Percentiles rank a stretch among this genome's conserved stretches.
Conservation (phyloP, 192 early-diverging fungal species). For the Powellomyces hirtus region DNA sequence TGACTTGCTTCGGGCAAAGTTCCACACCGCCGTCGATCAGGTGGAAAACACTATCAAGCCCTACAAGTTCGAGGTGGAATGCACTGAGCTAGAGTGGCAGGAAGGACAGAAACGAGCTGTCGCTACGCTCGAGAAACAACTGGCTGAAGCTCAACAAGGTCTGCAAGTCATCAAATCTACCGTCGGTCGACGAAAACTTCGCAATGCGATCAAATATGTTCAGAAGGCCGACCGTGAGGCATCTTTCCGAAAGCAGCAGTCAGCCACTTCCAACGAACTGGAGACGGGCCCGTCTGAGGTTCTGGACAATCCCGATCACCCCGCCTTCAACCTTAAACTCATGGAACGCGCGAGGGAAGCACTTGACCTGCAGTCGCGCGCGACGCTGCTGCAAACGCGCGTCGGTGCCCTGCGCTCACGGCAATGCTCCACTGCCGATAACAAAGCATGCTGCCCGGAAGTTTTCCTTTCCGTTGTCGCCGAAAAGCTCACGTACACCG, state of each 20-base stretch:
- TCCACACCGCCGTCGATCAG: slow-evolving; percentile 88
- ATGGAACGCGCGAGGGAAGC: slow-evolving; percentile 78
- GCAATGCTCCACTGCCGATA: slow-evolving; percentile 75
- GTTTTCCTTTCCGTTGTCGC: slow-evolving; percentile 87
- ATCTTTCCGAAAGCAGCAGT: neutral
- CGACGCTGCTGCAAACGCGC: slow-evolving; percentile 75
- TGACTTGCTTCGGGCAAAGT: slow-evolving; percentile 83
- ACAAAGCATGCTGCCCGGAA: slow-evolving; percentile 93
- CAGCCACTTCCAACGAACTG: neutral
- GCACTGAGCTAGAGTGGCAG: slow-evolving; percentile 86
- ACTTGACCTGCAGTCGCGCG: slow-evolving; percentile 72
- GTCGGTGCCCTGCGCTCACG: slow-evolving; percentile 77
- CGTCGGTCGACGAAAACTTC: slow-evolving; percentile 76
- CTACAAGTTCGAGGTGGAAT: slow-evolving; percentile 97
- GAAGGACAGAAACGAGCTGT: slow-evolving; percentile 83
- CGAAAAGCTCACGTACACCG: slow-evolving; percentile 90
- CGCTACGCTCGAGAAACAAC: slow-evolving; percentile 71
- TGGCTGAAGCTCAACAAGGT: slow-evolving; percentile 72
- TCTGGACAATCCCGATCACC: neutral
- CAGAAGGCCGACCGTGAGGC: slow-evolving; percentile 65
- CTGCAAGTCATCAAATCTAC: slow-evolving; percentile 69
- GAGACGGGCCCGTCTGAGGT: neutral
- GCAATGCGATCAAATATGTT: slow-evolving; percentile 80
- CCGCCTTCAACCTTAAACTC: slow-evolving; percentile 67
- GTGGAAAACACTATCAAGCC: slow-evolving; percentile 99